Evolutionary conservation across 768 basidiomycete genomes (phyloP).

Genomic region (Ramaria rubella): DNA sequence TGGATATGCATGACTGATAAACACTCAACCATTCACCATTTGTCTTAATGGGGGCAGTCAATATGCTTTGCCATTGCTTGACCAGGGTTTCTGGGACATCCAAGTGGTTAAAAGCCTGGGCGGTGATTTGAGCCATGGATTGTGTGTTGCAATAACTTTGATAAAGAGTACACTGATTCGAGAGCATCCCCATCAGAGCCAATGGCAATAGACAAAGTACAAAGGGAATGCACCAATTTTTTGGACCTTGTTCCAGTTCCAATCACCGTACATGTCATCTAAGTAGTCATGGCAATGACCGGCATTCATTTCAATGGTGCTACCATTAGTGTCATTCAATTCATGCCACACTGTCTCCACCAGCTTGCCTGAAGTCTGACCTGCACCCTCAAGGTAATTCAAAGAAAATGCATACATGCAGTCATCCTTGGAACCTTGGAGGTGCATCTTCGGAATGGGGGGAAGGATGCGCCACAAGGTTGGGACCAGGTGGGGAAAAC

Average conservation of each 20-base stretch:
- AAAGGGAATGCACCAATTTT: background rate
- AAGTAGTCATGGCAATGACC: slow-evolving; percentile 17
- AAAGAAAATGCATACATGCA: background rate
- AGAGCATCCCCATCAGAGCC: too few relatives aligned
- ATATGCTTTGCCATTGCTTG: background rate
- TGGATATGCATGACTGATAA: background rate
- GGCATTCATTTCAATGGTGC: slow-evolving; percentile 16
- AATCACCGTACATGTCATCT: slow-evolving; percentile 5
- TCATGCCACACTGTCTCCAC: slow-evolving; percentile 13
- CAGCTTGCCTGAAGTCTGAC: background rate
- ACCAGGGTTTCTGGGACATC: background rate
- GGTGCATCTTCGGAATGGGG: background rate
- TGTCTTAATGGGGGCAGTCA: background rate
- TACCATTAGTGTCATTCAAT: slow-evolving; percentile 13
- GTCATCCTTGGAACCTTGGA: background rate
- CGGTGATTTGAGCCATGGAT: too few relatives aligned
- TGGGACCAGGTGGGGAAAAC: slow-evolving; percentile 9
- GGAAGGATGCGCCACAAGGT: background rate
- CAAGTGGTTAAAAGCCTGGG: background rate
- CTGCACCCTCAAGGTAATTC: background rate
- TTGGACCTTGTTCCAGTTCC: slow-evolving; percentile 16
- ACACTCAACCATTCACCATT: background rate
- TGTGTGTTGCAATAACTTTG: background rate
- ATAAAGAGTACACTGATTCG: background rate
- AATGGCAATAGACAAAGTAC: background rate